These are phyloP conservation scores for Ormosia emarginata DNA, from an alignment of 306 rosid species.

Conservation along the genomic window DNA sequence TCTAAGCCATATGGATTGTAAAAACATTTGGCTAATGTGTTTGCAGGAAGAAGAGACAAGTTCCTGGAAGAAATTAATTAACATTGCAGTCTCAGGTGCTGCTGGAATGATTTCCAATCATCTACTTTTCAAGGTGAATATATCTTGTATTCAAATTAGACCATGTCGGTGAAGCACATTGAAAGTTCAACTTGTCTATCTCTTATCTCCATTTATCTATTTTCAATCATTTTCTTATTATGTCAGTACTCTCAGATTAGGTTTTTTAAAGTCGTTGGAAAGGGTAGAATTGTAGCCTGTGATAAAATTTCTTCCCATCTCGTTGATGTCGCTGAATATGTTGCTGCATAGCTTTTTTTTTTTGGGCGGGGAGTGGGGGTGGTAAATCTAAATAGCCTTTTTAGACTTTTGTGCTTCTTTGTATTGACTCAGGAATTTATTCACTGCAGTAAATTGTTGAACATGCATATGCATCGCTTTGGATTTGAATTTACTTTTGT, in stretches of 20 bases:
- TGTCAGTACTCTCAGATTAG: background rate
- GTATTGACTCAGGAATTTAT: background rate
- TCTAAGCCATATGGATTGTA: background rate
- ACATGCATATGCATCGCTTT: background rate
- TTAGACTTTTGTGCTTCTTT: background rate
- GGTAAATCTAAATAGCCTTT: background rate
- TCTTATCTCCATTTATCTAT: background rate
- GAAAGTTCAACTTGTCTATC: background rate
- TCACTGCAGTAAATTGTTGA: background rate
- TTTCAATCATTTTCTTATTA: background rate
- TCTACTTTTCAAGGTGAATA: slow-evolving; percentile 83
- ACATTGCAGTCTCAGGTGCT: slow-evolving; percentile 92
- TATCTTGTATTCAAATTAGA: background rate
- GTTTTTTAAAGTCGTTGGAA: background rate
- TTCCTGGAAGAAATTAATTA: slow-evolving; percentile 87
- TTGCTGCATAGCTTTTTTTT: background rate
- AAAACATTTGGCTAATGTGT: slow-evolving; percentile 15
- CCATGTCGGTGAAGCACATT: background rate
- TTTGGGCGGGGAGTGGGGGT: no score
- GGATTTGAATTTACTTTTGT: background rate
- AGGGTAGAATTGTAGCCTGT: background rate
- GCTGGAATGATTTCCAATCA: slow-evolving; percentile 99
- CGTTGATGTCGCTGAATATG: background rate
- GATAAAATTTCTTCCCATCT: background rate
- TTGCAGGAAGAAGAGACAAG: slow-evolving; percentile 94